phyloP scores from a whole-genome alignment of 495 filamentous ascomycete species.

The Neurospora pannonica region DNA sequence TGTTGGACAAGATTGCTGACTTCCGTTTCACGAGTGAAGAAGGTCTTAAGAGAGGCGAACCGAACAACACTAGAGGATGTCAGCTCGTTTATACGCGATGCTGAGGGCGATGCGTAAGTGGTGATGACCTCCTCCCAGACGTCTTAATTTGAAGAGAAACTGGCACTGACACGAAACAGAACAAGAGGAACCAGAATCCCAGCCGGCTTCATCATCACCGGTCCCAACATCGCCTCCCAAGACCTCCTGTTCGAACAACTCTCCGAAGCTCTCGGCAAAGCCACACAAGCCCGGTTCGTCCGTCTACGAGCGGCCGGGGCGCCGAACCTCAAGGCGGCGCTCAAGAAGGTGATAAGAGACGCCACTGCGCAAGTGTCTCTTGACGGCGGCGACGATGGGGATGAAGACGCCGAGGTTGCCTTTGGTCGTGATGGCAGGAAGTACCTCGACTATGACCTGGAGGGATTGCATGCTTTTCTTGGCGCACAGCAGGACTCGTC shows the following conservation, averaged over 20 bases:
- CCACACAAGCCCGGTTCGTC: slow-evolving; percentile 49
- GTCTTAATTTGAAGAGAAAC: background rate
- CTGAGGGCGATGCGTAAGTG: slow-evolving; percentile 26
- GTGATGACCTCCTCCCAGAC: slow-evolving; percentile 13
- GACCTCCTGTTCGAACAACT: slow-evolving; percentile 62
- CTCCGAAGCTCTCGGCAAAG: slow-evolving; percentile 39
- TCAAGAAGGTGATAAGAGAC: slow-evolving; percentile 77
- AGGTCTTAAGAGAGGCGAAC: slow-evolving; percentile 56
- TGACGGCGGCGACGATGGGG: slow-evolving; percentile 28
- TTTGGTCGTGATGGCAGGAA: slow-evolving; percentile 51
- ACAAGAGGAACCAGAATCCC: slow-evolving; percentile 43
- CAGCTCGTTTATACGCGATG: slow-evolving; percentile 50
- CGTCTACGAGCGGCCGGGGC: slow-evolving; percentile 67
- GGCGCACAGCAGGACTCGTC: slow-evolving; percentile 41
- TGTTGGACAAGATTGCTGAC: slow-evolving; percentile 19
- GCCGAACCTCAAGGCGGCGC: slow-evolving; percentile 67
- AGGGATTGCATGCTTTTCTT: slow-evolving; percentile 61
- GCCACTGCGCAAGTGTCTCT: slow-evolving; percentile 3
- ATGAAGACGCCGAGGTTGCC: slow-evolving; percentile 38
- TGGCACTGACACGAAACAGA: slow-evolving; percentile 3
- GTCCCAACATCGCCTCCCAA: slow-evolving; percentile 78
- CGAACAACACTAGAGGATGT: slow-evolving; percentile 52
- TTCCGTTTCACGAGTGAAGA: slow-evolving; percentile 4
- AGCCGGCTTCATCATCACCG: slow-evolving; percentile 71
- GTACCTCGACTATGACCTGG: slow-evolving; percentile 84